Evolutionary conservation across 441 rosid species (phyloP).

Genomic region (Adansonia madagascariensis): DNA sequence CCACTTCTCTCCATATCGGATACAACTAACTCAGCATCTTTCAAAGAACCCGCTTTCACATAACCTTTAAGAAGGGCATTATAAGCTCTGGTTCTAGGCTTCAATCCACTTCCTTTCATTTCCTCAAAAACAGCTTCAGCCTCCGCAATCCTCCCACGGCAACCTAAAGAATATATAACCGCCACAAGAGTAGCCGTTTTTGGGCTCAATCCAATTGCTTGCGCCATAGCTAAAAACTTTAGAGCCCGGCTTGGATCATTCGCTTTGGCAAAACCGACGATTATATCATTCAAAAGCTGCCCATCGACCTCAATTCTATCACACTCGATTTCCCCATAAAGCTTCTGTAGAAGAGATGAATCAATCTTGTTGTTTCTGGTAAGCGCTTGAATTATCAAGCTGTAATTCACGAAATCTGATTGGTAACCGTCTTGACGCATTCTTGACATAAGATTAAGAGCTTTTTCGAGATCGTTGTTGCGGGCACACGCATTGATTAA

Average conservation of each 20-base stretch:
- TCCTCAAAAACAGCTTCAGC: slow-evolving; percentile 98
- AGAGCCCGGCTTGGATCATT: slow-evolving; percentile 74
- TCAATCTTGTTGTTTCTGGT: slow-evolving; percentile 69
- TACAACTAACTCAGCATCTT: slow-evolving; percentile 77
- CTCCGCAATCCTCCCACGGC: slow-evolving; percentile 65
- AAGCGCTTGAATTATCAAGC: slow-evolving; percentile 77
- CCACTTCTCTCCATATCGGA: slow-evolving; percentile 91
- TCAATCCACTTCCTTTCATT: slow-evolving; percentile 73
- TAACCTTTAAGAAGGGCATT: slow-evolving; percentile 89
- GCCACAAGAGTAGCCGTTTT: slow-evolving; percentile 69
- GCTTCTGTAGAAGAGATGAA: slow-evolving; percentile 65
- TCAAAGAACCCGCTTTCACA: slow-evolving; percentile 73
- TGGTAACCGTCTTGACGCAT: slow-evolving; percentile 90
- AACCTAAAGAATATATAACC: slow-evolving; percentile 66
- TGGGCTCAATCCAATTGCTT: slow-evolving; percentile 72
- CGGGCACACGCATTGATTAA: slow-evolving; percentile 88
- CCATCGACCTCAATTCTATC: slow-evolving; percentile 80
- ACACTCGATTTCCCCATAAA: slow-evolving; percentile 65
- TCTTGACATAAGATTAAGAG: slow-evolving; percentile 80
- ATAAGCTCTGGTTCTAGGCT: slow-evolving; percentile 76
- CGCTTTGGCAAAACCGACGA: slow-evolving; percentile 83
- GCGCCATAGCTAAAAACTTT: slow-evolving; percentile 72
- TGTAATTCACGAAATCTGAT: slow-evolving; percentile 85
- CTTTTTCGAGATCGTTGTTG: slow-evolving; percentile 80
- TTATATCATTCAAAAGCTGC: slow-evolving; percentile 79